Conservation (phyloP, 352 stramenopile genomes). For the Globisporangium uncinulatum region DNA sequence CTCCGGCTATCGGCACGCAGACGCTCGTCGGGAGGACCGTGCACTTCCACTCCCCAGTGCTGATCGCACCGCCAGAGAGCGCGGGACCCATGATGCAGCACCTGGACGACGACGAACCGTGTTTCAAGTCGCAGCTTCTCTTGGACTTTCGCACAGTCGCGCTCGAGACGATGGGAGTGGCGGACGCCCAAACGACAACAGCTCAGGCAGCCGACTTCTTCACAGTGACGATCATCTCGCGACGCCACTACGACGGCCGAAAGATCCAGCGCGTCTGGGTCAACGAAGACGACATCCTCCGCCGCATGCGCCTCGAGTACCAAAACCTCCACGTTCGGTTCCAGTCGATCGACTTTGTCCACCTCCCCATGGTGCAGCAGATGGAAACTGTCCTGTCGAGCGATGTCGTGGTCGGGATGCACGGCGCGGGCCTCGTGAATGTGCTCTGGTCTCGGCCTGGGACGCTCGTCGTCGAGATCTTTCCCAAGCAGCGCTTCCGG, state of each 20-base stretch:
- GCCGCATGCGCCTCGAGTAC: constrained; percentile 17
- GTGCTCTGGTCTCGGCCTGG: constrained; percentile 23
- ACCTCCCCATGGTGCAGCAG: constrained; percentile 19
- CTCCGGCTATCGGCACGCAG: constrained; percentile 23
- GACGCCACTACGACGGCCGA: constrained; percentile 19
- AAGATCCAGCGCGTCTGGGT: constrained; percentile 20
- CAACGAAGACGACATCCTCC: constrained; percentile 23
- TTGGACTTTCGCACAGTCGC: constrained; percentile 18
- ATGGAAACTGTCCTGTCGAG: constrained; percentile 25
- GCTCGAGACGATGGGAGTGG: constrained; percentile 10
- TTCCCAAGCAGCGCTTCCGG: constrained; percentile 15
- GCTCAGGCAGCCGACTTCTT: neutral
- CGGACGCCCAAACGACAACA: neutral
- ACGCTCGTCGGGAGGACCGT: constrained; percentile 24
- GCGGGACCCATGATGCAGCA: constrained; percentile 41
- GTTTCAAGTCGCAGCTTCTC: constrained; percentile 19
- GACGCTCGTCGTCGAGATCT: constrained; percentile 33
- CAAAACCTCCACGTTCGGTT: constrained; percentile 12
- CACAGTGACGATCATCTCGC: constrained; percentile 56
- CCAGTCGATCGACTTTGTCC: constrained; percentile 32
- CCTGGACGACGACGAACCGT: constrained; percentile 42
- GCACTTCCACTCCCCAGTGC: constrained; percentile 26
- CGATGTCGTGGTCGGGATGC: constrained; percentile 37
- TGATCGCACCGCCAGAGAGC: constrained; percentile 30
- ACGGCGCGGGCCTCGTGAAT: constrained; percentile 35